These are phyloP conservation scores for Aspergillus sp. DNA, from an alignment of 2,329 filamentous ascomycete species.

Conservation along the genomic window DNA sequence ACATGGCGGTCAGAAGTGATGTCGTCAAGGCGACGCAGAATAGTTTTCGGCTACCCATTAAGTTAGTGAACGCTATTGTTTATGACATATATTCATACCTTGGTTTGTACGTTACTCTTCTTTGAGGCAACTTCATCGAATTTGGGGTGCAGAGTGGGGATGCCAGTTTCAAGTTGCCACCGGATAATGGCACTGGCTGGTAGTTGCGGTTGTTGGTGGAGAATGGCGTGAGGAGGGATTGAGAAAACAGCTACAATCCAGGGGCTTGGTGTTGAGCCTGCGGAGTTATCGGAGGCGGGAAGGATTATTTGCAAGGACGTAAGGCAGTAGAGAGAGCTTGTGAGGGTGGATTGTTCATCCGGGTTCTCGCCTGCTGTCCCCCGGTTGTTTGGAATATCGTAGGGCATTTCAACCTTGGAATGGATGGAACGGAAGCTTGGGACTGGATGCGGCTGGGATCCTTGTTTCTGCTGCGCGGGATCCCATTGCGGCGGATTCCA, in stretches of 20 bases:
- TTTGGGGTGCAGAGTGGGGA: constrained; percentile 68
- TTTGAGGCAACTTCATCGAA: constrained; percentile 74
- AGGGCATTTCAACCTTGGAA: constrained; percentile 38
- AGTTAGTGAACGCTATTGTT: neutral
- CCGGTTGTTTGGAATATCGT: constrained; percentile 28
- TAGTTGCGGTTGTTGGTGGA: constrained; percentile 61
- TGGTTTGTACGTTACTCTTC: constrained; percentile 53
- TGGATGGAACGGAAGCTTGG: constrained; percentile 40
- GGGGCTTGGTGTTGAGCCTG: constrained; percentile 57
- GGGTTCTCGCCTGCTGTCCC: constrained; percentile 24
- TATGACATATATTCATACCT: constrained; percentile 24
- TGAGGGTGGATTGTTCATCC: constrained; percentile 23
- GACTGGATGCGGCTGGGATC: constrained; percentile 30
- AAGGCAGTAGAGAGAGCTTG: constrained; percentile 55
- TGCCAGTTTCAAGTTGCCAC: constrained; percentile 72
- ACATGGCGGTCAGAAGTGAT: constrained; percentile 69
- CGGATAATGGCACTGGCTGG: constrained; percentile 73
- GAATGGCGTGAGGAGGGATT: constrained; percentile 52
- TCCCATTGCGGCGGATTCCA: constrained; percentile 66
- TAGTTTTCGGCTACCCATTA: constrained; percentile 43
- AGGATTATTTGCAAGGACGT: constrained; percentile 76
- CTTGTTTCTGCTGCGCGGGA: constrained; percentile 43
- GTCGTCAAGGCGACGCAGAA: constrained; percentile 66
- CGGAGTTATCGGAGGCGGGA: constrained; percentile 58
- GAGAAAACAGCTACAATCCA: constrained; percentile 74